Conservation (phyloP, 805 yeast genomes). For the Metschnikowia sp. region DNA sequence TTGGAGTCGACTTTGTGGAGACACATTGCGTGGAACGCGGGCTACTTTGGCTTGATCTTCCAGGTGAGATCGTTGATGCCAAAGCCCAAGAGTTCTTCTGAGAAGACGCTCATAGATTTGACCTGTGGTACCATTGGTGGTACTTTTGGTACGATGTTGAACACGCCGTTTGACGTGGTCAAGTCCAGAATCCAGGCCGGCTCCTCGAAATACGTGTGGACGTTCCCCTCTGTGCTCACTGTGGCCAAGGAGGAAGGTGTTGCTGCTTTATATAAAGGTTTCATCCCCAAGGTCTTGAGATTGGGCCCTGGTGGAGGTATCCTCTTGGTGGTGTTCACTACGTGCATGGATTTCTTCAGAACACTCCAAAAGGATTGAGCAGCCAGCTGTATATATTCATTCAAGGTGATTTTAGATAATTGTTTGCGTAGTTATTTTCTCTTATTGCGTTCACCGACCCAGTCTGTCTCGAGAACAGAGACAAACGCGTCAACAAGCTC, state of each 20-base stretch:
- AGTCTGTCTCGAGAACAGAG: constrained; percentile 7
- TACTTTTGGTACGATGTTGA: constrained; percentile 88
- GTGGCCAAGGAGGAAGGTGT: constrained; percentile 91
- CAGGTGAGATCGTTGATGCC: constrained; percentile 82
- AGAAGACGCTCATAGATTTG: constrained; percentile 82
- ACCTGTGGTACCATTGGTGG: constrained; percentile 96
- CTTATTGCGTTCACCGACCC: constrained; percentile 1
- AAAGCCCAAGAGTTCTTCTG: constrained; percentile 62
- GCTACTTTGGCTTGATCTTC: constrained; percentile 93
- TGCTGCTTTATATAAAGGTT: constrained; percentile 89
- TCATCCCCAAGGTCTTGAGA: constrained; percentile 94
- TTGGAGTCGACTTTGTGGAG: constrained; percentile 97
- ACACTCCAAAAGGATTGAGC: constrained; percentile 29
- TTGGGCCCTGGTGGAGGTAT: constrained; percentile 99
- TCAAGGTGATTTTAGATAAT: background rate
- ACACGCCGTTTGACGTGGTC: constrained; percentile 97
- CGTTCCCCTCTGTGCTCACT: constrained; percentile 70
- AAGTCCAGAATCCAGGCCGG: constrained; percentile 96
- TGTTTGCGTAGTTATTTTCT: too few species aligned
- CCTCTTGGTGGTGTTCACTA: constrained; percentile 90
- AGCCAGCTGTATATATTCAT: background rate
- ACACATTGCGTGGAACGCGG: constrained; percentile 96
- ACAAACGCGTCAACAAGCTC: constrained; percentile 10
- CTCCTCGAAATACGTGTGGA: constrained; percentile 87
- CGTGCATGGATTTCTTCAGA: constrained; percentile 92